Evolutionary conservation across 192 early-diverging fungal species (phyloP).

Genomic region (Entrophospora sp.): DNA sequence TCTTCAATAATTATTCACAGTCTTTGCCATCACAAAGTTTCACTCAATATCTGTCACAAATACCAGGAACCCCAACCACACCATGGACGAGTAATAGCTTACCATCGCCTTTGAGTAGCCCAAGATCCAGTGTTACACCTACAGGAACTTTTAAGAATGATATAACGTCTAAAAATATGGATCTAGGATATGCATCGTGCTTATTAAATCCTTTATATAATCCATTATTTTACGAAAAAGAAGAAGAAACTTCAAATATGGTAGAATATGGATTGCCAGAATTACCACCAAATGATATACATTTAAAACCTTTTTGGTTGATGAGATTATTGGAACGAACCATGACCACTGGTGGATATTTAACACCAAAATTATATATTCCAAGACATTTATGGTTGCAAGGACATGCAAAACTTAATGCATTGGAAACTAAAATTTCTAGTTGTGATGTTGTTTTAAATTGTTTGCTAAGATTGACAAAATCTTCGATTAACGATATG

Average conservation of each 20-base stretch:
- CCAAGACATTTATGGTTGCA: conserved; percentile 32
- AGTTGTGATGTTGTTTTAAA: conserved; percentile 26
- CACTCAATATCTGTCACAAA: too few species aligned
- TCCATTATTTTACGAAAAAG: not conserved
- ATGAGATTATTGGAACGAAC: conserved; percentile 32
- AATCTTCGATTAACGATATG: conserved; percentile 10
- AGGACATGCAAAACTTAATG: conserved; percentile 25
- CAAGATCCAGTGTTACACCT: not conserved
- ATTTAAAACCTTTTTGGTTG: conserved; percentile 33
- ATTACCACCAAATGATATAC: conserved; percentile 24
- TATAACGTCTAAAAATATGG: not conserved
- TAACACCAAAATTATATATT: conserved; percentile 34
- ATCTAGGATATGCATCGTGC: conserved; percentile 4
- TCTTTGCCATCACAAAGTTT: not conserved
- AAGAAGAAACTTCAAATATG: not conserved
- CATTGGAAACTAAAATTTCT: conserved; percentile 29
- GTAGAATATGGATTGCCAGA: conserved; percentile 6
- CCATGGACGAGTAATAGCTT: not conserved
- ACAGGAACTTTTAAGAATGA: not conserved
- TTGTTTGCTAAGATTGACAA: conserved; percentile 23
- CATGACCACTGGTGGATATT: conserved; percentile 32
- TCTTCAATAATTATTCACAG: conserved; percentile 6
- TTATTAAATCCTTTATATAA: not conserved
- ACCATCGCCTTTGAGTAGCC: conserved; percentile 6
- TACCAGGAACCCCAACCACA: conserved; percentile 11